Evolutionary conservation across 1,284 basidiomycete species (phyloP).

Genomic region (Lentinula novae-zelandiae): DNA sequence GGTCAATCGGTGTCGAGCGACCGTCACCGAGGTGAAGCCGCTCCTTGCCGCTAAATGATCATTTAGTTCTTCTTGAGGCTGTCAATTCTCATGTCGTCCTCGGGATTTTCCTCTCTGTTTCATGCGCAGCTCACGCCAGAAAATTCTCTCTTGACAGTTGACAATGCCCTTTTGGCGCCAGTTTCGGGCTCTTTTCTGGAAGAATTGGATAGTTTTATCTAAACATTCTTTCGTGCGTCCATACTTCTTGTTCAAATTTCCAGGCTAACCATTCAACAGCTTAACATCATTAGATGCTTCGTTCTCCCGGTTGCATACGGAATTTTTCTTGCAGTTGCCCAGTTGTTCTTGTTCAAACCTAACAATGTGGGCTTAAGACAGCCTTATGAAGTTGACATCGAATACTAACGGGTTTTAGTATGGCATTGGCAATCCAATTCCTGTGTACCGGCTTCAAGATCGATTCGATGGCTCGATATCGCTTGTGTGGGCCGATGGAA

Average conservation of each 20-base stretch:
- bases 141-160: not conserved
- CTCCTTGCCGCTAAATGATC: not conserved
- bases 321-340: conserved; percentile 62
- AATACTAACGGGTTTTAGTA: conserved; percentile 36
- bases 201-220: conserved; percentile 71
- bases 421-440: conserved; percentile 56
- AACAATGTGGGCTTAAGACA: conserved; percentile 44
- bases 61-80: not conserved
- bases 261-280: conserved; percentile 26
- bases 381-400: not conserved
- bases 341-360: conserved; percentile 50
- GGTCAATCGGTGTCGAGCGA: not conserved
- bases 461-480: conserved; percentile 48
- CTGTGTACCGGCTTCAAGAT: conserved; percentile 45
- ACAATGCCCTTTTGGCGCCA: conserved; percentile 50
- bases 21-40: not conserved
- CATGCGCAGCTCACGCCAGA: not conserved
- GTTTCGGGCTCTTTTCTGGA: conserved; percentile 60
- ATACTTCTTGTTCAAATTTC: not conserved
- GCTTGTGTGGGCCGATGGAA: conserved; percentile 66
- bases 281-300: conserved; percentile 67
- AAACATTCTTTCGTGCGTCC: conserved; percentile 60
- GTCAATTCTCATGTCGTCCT: conserved; percentile 4
- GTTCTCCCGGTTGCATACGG: conserved; percentile 68
- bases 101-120: not conserved